Evolutionary conservation across 2,329 filamentous ascomycete species (phyloP), one percentile per base, ranked within the genome.

Genomic region (Pseudogymnoascus sp.): DNA sequence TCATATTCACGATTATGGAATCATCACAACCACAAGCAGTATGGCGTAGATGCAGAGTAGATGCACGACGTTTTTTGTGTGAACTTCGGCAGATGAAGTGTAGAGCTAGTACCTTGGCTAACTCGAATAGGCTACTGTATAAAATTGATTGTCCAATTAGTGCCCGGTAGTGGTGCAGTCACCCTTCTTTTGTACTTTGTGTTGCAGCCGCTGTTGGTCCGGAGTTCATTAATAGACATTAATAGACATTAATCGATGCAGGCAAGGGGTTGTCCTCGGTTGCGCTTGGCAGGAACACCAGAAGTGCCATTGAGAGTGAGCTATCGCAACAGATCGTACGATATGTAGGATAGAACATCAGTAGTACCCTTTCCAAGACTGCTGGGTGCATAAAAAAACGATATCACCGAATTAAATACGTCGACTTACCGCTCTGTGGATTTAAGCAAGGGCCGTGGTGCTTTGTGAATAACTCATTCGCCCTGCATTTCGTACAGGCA

Each of bases 1-100:
- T 55, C 48, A 55, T 55, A 55, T 55, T 33, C 48, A 55, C 48
- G 29, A 55, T 55, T 55, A n/a, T 5, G 29, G 33, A 55, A 55
- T 55, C 48, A 55, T 55, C 10, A 33, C 4, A 33, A 33, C 48
- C 29, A 55, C n/a, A 33, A 35, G 48, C 21, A 55, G 48, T 55
- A 55, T 55, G 29, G 48, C 48, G 48, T 21, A 12, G 27, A 55
- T 35, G 15, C 48, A 55, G 48, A 29, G 48, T 21, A 12, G 27
- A 55, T 35, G 15, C 48, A 55, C 48, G 17, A 55, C 29, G 48
- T 33, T 55, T 27, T 55, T 35, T 5, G 48, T 55, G 29, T 55
- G 15, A 21, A 17, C 29, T n/a, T 55, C 29, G 48, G 48, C 15
- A 55, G 48, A 33, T 55, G 48, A 55, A 17, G n/a, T 55, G 5